Evolutionary conservation across 768 basidiomycete genomes (phyloP), one percentile per base, ranked within the genome.

Genomic region (Lentinula edodes): DNA sequence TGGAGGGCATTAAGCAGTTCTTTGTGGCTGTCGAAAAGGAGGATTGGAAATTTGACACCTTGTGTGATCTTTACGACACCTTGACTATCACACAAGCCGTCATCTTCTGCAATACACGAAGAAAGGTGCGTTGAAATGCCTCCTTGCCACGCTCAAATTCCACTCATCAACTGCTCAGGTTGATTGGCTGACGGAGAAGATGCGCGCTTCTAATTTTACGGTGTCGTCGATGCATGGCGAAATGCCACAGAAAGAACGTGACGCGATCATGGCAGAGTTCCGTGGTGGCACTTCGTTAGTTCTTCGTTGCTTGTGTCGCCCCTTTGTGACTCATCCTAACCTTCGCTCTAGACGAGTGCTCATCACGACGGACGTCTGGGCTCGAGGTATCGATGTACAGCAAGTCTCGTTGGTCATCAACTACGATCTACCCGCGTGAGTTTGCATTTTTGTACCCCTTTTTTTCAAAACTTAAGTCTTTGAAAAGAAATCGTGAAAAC

Each of bases 11-110:
- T 78, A 95, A 95, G 69, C 93, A 96, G 72, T 95, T 95, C 78
- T 95, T 95, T 80, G 93, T 99, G 55, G 96, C 95, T 51, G 96
- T 99, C 60, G 96, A 98, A 77, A 97, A 98, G 78, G 96, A 99
- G 75, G 96, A 99, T 71, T 98, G 95, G 95, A 99, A 99, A 73
- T 95, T 97, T 70, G 95, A 98, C 76, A 98, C 95, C 0, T 82
- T 99, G 36, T 97, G 92, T 72, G 96, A 97, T 77, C 78, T 99
- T 52, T 98, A 97, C 76, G 96, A 98, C 74, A 98, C 96, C 34
- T 86, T 99, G 66, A 98, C 95, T 58, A 98, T 99, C 74, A 98
- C 95, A 6, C 96, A 98, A 82, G 96, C 95, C 52, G 95, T 98
- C 72, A 97, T 98, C 72, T 98, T 98, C 80, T 98, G 96, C 79